phyloP scores from a whole-genome alignment of 768 basidiomycete species.

The Tephrocybe sp. region DNA sequence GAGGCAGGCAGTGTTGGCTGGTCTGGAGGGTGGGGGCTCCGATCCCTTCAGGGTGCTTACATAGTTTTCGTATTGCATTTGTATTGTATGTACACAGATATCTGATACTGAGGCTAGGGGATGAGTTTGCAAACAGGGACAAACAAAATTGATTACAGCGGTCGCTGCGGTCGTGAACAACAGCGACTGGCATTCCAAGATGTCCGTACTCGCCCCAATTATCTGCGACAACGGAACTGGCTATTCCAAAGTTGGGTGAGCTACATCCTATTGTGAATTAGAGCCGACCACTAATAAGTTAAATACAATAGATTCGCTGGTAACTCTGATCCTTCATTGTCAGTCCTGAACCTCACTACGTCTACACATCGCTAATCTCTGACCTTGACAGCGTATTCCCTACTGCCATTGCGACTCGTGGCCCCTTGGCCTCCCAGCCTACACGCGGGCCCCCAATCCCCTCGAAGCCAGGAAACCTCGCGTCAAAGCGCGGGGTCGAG shows the following conservation, averaged over 20 bases:
- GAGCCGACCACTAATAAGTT: constrained; percentile 5
- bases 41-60: constrained; percentile 64
- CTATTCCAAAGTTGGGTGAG: constrained; percentile 95
- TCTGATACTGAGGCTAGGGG: too few species aligned
- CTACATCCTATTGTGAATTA: constrained; percentile 6
- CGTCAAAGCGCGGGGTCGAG: constrained; percentile 95
- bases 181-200: background rate
- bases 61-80: background rate
- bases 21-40: constrained; percentile 72
- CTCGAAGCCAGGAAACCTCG: constrained; percentile 86
- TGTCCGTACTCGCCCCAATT: constrained; percentile 74
- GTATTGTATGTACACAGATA: too few species aligned
- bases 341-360: too few species aligned
- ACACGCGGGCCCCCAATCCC: constrained; percentile 79
- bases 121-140: too few species aligned
- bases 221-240: constrained; percentile 99
- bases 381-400: constrained; percentile 77
- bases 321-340: constrained; percentile 99
- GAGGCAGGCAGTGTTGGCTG: constrained; percentile 67
- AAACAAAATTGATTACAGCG: too few species aligned
- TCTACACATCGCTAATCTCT: constrained; percentile 5
- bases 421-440: constrained; percentile 63
- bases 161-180: too few species aligned
- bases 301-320: constrained; percentile 77
- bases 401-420: constrained; percentile 92